These are phyloP conservation scores for Phytopythium boreale DNA, from an alignment of 352 stramenopile genomes.

Conservation along the genomic window DNA sequence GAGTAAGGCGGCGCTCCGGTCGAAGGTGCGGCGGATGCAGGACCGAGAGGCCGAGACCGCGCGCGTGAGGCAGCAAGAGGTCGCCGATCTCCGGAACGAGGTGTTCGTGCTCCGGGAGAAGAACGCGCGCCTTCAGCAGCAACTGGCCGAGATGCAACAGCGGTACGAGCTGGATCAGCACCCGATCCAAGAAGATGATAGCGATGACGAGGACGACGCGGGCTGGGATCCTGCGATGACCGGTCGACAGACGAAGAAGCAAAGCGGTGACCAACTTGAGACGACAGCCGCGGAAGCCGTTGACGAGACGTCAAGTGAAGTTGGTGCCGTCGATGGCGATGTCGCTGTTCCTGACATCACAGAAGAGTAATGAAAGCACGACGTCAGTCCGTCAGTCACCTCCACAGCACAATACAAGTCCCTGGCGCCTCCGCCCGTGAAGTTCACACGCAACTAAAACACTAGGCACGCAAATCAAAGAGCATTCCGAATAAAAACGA, in stretches of 20 bases:
- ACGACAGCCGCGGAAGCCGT: not conserved
- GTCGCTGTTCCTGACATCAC: not conserved
- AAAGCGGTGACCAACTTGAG: not conserved
- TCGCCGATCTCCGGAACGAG: slow-evolving; percentile 33
- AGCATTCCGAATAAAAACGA: slow-evolving; percentile 5
- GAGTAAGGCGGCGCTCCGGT: slow-evolving; percentile 27
- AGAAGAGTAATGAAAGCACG: not conserved
- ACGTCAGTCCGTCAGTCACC: not conserved
- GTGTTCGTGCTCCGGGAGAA: slow-evolving; percentile 35
- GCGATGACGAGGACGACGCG: not conserved
- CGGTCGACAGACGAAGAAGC: not conserved
- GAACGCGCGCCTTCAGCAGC: slow-evolving; percentile 21
- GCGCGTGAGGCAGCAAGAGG: slow-evolving; percentile 27
- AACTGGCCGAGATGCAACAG: slow-evolving; percentile 1
- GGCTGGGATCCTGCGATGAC: not conserved
- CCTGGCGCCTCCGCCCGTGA: not conserved
- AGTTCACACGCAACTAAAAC: not conserved
- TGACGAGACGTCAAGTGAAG: not conserved
- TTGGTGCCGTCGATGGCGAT: not conserved
- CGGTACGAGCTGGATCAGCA: not conserved
- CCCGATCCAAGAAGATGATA: not conserved
- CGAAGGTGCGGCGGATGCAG: slow-evolving; percentile 25
- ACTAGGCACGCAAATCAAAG: slow-evolving; percentile 1
- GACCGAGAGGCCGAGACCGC: slow-evolving; percentile 15
- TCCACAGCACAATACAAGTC: not conserved